Evolutionary conservation across 768 basidiomycete species (phyloP), one percentile per base, ranked within the genome.

Genomic region (Mycena crocata): DNA sequence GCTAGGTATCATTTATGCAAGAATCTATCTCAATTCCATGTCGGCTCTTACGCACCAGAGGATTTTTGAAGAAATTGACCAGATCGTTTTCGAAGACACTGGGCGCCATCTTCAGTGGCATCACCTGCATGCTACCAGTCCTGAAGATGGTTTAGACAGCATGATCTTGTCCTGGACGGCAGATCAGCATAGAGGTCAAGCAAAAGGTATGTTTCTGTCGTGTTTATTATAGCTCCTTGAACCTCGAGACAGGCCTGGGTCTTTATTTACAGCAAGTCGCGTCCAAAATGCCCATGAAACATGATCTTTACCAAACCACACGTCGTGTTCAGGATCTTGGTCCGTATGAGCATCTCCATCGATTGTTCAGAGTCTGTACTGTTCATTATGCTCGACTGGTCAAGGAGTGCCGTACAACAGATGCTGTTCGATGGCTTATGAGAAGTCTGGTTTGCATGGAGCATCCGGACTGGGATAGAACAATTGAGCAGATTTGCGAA

Each of bases 181-280:
- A 12, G 67, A 75, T 55, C 74, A 75, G 45, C 73, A 74, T 32
- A 9, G 49, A 0, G 73, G 74, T 0, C 69, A 71, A 52, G 71
- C 71, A 13, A 71, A 67, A 56, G 71, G 73, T 69, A 28, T 14
- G 30, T 48, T 34, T 5, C 26, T 42, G 21, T 54, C 46, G 23
- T 23, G 15, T 39, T 31, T 9, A 23, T 7, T 26, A 2, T 6
- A 42, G 12, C 6, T 26, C 14, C 8, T 14, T 51, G 3, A 15
- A 19, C 32, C 39, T 31, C 19, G 12, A 13, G 9, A 0, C 17
- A 42, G 40, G 40, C 7, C 17, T 42, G 10, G 40, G 40, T 5
- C 7, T 42, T 5, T 42, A 42, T 42, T 21, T 42, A 8, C 8
- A 42, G 17, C 5, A 13, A 17, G 9, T 42, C 5, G 40, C 40